Evolutionary conservation across 78 protist genomes (phyloP), one percentile per base, ranked within the genome.

Genomic region (Dictyostelium firmibasis): DNA sequence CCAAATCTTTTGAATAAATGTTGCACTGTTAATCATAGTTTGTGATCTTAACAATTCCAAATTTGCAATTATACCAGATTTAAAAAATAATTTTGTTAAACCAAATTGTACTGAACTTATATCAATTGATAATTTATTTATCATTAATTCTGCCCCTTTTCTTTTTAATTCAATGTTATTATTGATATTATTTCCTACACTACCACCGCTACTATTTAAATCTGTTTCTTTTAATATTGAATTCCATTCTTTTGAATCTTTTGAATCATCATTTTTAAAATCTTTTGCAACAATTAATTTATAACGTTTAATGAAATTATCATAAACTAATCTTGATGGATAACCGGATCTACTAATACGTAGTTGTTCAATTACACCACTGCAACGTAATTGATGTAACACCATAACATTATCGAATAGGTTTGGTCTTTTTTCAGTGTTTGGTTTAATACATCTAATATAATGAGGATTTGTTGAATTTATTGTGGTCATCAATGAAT

Each of bases 371-470:
- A 94, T 88, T n/a, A 94, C 97, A 85, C 97, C 97, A 35, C 91
- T 62, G 70, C 93, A 85, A 31, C 94, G 38, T n/a, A 94, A 35
- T 75, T 94, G 97, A 9, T 86, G 84, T 43, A 94, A n/a, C 1
- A 89, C 94, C 94, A 89, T 89, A 25, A 69, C 23, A 53, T 93
- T 76, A 50, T 85, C 92, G 57, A 78, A 88, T 25, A 53, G 33
- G 16, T 64, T 29, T 33, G 96, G 92, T 33, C 86, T 47, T 86
- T 98, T 97, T 35, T n/a, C 72, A n/a, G 64, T 81, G 92, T 98
- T 97, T 16, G 99, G 99, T 81, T 98, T 98, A 47, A 98, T 83
- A 83, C 99, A 98, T 67, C 99, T 92, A n/a, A 98, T 96, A 72
- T 95, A 98, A 62, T 96, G 97, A n/a, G 99, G 99, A 33, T 60